Base-by-base conservation (phyloP, 331 rosid genomes). In the Phaseolus coccineus region DNA sequence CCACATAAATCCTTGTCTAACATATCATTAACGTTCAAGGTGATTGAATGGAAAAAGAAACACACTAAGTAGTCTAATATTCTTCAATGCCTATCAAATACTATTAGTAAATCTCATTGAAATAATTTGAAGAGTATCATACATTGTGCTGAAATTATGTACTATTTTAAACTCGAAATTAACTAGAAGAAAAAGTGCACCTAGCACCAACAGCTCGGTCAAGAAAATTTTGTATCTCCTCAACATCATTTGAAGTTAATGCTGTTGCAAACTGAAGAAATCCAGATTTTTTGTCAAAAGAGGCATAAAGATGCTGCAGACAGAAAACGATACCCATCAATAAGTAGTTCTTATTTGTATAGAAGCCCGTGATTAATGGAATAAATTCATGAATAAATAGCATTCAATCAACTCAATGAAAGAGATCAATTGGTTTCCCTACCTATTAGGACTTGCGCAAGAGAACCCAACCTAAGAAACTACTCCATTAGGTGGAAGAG, bases 181-280 rank as follows among this genome's bases (percentile, higher is more conserved):
- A 55, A 82, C 59, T 15, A 64, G 75, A 71, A 73, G 70, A 76
- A 76, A 47, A 55, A 69, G 33, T 64, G 63, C 57, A 93, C 99
- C 99, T 89, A 70, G 83, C 81, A 75, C 71, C 89, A 77, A 95
- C 92, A 64, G 99, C 84, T 57, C 82, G 69, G 71, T 95, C 92
- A 46, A 93, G 94, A 88, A 95, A 95, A 25, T 78, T 90, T 46
- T 95, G 99, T 86, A 95, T 87, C 85, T 92, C 99, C 77, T 93
- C 99, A 14, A 95, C 83, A 86, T 95, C 97, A 71, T 83, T 93
- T 79, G 99, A 91, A 69, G 87, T 93, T 85, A 91, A 87, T 85
- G 98, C 78, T 10, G 97, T 90, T 40, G 99, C 99, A 87, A 91
- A 93, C 86, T 91, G 92, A 82, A 95, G 63, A 84, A 82, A 69